Percentiles rank a stretch among this genome's conserved stretches.
Conservation (phyloP, 495 filamentous ascomycete genomes). For the Annulohypoxylon bovei region DNA sequence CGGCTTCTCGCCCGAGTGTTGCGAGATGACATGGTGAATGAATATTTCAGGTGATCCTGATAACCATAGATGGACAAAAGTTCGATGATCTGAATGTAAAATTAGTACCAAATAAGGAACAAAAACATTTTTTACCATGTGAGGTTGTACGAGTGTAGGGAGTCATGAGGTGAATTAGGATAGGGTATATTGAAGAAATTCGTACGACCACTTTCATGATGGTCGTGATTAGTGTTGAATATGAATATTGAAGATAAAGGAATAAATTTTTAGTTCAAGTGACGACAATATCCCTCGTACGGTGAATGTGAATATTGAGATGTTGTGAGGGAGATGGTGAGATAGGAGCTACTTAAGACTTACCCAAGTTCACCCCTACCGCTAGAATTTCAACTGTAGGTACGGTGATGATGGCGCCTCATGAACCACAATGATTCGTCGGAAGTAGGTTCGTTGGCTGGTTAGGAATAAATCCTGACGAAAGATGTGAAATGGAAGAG, state of each 20-base stretch:
- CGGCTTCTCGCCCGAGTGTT: conserved; percentile 42
- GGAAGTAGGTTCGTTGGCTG: not conserved
- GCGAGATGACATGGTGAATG: conserved; percentile 44
- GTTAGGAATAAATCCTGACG: conserved; percentile 6
- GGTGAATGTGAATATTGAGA: not conserved
- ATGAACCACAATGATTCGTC: conserved; percentile 1
- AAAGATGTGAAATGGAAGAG: conserved; percentile 10
- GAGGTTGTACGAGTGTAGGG: not conserved
- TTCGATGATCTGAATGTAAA: not conserved
- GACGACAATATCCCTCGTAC: not conserved
- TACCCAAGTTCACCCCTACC: conserved; percentile 22
- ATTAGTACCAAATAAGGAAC: conserved; percentile 1
- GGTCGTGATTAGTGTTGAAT: not conserved
- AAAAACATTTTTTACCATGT: not conserved
- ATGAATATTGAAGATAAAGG: not conserved
- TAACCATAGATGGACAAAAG: not conserved
- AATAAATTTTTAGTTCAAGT: not conserved
- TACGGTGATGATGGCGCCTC: conserved; percentile 19
- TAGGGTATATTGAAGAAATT: not conserved
- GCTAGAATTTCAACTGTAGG: conserved; percentile 12
- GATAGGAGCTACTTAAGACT: not conserved
- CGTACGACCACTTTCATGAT: not conserved
- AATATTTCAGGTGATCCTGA: not conserved
- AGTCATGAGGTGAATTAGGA: not conserved
- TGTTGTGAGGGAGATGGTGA: not conserved